phyloP scores from a whole-genome alignment of 495 filamentous ascomycete genomes.

The Tuber microsphaerosporum region DNA sequence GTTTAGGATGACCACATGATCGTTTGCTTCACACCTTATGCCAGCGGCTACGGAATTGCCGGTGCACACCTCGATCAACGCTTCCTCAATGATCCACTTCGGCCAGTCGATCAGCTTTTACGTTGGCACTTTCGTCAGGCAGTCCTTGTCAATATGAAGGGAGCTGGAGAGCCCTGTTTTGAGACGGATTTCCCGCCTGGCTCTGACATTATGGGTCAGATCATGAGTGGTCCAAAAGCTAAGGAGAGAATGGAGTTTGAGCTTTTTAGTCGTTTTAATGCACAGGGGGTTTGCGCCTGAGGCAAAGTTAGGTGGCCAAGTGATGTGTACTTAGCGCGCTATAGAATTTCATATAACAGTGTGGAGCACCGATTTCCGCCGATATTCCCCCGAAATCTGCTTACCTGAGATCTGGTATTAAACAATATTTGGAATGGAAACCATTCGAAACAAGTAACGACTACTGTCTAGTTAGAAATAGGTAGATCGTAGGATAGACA shows the following conservation, averaged over 20 bases:
- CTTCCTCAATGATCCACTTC: conserved; percentile 42
- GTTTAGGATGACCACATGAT: conserved; percentile 40
- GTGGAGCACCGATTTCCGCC: neutral
- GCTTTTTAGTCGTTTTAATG: neutral
- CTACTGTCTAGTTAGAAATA: no score
- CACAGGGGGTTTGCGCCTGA: neutral
- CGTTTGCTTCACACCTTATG: conserved; percentile 39
- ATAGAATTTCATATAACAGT: neutral
- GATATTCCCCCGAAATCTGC: neutral
- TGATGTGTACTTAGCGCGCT: neutral
- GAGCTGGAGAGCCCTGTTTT: conserved; percentile 14
- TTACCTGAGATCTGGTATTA: neutral
- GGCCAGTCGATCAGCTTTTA: conserved; percentile 40
- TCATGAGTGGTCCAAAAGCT: conserved; percentile 40
- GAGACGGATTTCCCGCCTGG: conserved; percentile 44
- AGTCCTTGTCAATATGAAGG: conserved; percentile 20
- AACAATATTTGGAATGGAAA: neutral
- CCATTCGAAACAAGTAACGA: no score
- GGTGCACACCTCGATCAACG: conserved; percentile 43
- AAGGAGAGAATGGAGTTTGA: conserved; percentile 44
- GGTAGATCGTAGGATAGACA: neutral
- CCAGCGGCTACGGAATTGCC: conserved; percentile 31
- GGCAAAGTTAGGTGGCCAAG: neutral
- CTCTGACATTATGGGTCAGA: conserved; percentile 43
- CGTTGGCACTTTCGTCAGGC: conserved; percentile 21